Conservation (phyloP, 768 basidiomycete species). For the Polyporus arcularius region DNA sequence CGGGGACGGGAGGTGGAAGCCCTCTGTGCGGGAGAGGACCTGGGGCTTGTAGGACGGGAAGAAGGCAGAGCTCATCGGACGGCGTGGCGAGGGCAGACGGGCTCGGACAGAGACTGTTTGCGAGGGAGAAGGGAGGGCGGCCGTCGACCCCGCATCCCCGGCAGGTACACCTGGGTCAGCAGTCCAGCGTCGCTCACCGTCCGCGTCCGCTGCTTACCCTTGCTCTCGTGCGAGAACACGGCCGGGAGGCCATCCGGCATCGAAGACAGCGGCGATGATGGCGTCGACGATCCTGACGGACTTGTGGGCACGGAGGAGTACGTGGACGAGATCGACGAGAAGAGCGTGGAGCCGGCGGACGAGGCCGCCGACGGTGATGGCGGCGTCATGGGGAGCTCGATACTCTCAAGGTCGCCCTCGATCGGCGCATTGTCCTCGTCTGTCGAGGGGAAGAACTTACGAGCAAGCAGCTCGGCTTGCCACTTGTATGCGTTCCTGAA, state of each 20-base stretch:
- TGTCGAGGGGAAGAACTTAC: conserved; percentile 86
- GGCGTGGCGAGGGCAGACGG: conserved; percentile 8
- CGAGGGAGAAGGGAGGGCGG: conserved; percentile 12
- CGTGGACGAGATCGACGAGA: conserved; percentile 51
- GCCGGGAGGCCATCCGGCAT: conserved; percentile 13
- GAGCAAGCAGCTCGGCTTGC: conserved; percentile 85
- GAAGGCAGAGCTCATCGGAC: conserved; percentile 26
- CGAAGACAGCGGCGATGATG: conserved; percentile 26
- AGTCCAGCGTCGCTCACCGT: conserved; percentile 19
- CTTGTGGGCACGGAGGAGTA: conserved; percentile 41
- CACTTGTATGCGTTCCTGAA: conserved; percentile 85
- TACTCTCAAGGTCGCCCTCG: conserved; percentile 47
- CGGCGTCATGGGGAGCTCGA: conserved; percentile 44
- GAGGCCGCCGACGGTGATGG: conserved; percentile 38
- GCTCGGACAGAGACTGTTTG: neutral
- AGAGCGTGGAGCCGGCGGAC: conserved; percentile 48
- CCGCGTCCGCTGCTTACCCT: conserved; percentile 18
- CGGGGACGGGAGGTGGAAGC: conserved; percentile 65
- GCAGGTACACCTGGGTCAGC: conserved; percentile 47
- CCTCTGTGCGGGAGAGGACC: conserved; percentile 61
- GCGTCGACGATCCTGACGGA: conserved; percentile 36
- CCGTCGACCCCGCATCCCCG: conserved; percentile 30
- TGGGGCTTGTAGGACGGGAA: conserved; percentile 51
- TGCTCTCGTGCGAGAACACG: conserved; percentile 9
- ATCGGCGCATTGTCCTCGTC: conserved; percentile 46